These are phyloP conservation scores for Ganoderma meredithae DNA, from an alignment of 1,284 basidiomycete genomes.

Conservation along the genomic window DNA sequence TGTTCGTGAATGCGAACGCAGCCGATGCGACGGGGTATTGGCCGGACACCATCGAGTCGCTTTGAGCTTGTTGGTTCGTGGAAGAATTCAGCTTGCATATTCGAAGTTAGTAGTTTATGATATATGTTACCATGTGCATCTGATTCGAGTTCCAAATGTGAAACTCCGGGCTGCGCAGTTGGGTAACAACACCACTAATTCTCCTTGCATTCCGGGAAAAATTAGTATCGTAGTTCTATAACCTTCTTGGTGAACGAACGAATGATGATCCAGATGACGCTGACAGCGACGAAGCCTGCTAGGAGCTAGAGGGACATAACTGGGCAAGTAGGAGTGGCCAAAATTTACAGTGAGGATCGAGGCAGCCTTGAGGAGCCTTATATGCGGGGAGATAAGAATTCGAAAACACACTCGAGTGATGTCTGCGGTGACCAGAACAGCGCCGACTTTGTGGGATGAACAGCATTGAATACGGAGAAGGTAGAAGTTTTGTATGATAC, in stretches of 20 bases:
- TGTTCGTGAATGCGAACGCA: constrained; percentile 51
- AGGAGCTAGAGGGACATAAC: neutral
- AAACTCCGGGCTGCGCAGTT: too few species aligned
- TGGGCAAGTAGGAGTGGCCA: neutral
- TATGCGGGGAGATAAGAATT: neutral
- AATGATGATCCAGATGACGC: neutral
- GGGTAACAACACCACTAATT: too few species aligned
- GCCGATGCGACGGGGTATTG: constrained; percentile 48
- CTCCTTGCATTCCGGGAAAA: too few species aligned
- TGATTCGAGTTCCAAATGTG: neutral
- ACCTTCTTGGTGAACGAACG: neutral
- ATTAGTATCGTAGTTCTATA: too few species aligned
- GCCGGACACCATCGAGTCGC: constrained; percentile 44
- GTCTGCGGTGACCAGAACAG: neutral
- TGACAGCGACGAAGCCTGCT: neutral
- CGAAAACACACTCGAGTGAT: neutral
- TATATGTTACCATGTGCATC: too few species aligned
- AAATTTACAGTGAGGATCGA: neutral
- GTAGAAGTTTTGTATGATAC: neutral
- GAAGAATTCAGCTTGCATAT: too few species aligned
- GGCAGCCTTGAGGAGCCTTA: neutral
- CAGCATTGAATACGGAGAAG: too few species aligned
- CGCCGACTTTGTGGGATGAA: neutral
- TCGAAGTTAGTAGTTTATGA: neutral
- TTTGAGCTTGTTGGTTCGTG: neutral